Conservation (phyloP, 2,329 filamentous ascomycete genomes). For the Fusarium circinatum region DNA sequence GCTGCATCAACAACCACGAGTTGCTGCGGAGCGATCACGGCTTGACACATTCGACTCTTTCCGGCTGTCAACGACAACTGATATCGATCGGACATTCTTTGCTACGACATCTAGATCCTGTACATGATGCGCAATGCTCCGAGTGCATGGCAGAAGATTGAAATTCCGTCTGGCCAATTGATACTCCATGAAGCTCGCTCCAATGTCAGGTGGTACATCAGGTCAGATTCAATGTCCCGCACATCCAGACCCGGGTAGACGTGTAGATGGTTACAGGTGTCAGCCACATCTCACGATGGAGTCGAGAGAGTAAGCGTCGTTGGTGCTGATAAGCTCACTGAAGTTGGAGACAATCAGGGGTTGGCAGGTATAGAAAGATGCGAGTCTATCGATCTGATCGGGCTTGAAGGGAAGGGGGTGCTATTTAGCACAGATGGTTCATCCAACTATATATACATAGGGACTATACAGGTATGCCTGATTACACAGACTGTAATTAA, state of each 20-base stretch:
- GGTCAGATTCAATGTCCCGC: conserved; percentile 56
- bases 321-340: conserved; percentile 57
- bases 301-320: conserved; percentile 59
- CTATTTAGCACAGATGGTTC: neutral
- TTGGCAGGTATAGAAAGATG: conserved; percentile 36
- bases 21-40: conserved; percentile 42
- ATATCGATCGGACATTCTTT: conserved; percentile 71
- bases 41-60: conserved; percentile 60
- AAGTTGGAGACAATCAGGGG: conserved; percentile 42
- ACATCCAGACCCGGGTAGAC: conserved; percentile 51
- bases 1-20: conserved; percentile 47
- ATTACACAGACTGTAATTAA: neutral
- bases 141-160: neutral
- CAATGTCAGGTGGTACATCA: conserved; percentile 54
- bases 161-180: conserved; percentile 40
- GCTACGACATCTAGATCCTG: conserved; percentile 49
- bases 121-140: neutral
- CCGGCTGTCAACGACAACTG: conserved; percentile 70
- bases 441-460: neutral
- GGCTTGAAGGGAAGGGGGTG: neutral
- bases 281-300: conserved; percentile 60
- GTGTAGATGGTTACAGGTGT: conserved; percentile 63
- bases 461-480: neutral
- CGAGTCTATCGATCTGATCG: conserved; percentile 43
- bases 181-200: conserved; percentile 56